A percentile compares a stretch with the other conserved stretches of the same genome.
phyloP scores from a whole-genome alignment of 768 basidiomycete genomes.

The Kwoniella newhampshirensis region DNA sequence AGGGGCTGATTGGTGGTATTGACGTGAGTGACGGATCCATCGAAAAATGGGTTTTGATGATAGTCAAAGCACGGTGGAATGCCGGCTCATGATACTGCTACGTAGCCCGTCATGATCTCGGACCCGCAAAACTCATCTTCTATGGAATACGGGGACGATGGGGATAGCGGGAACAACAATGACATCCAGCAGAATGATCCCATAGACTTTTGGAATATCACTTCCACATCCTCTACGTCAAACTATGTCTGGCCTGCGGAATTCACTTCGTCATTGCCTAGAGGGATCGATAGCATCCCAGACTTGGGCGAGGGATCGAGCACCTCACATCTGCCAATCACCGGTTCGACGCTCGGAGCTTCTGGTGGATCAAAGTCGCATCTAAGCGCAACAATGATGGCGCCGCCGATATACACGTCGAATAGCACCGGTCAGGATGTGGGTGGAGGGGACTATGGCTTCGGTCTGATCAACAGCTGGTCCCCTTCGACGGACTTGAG shows the following conservation, averaged over 20 bases:
- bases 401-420: not conserved
- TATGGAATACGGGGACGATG: not conserved
- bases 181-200: not conserved
- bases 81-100: too few relatives aligned
- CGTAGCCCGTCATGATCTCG: too few relatives aligned
- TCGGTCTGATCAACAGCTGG: constrained; percentile 7
- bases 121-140: not conserved
- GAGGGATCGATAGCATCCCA: too few relatives aligned
- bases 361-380: too few relatives aligned
- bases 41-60: too few relatives aligned
- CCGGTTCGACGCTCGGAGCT: too few relatives aligned
- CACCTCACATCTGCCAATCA: too few relatives aligned
- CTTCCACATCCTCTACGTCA: constrained; percentile 5
- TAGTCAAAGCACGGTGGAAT: too few relatives aligned
- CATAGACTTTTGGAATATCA: constrained; percentile 18
- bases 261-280: constrained; percentile 26
- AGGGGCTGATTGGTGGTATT: not conserved
- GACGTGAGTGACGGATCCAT: constrained; percentile 16
- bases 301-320: too few relatives aligned
- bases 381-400: not conserved
- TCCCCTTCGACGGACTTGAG: constrained; percentile 31
- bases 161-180: not conserved
- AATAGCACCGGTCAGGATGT: not conserved
- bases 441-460: not conserved
- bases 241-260: constrained; percentile 42